Evolutionary conservation across 441 rosid species (phyloP), one percentile per base, ranked within the genome.

Genomic region (Populus hybrid): DNA sequence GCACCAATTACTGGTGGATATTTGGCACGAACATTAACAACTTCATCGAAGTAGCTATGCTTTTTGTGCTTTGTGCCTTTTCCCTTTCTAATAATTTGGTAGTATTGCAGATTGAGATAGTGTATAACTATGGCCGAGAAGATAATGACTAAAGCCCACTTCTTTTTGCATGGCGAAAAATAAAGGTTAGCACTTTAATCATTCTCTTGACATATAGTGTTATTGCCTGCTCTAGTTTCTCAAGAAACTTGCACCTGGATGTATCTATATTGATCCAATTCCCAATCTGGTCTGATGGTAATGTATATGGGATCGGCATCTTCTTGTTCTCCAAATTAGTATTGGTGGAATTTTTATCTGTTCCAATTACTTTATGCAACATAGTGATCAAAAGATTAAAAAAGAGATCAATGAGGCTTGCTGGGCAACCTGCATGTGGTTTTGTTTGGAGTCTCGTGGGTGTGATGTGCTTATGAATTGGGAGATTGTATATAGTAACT

Each of bases 71-170:
- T 45, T 50, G 31, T 21, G 23, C 71, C 36, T 20, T 9, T 38
- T 69, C 72, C 68, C 38, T 35, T 23, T 79, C 31, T 68, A 23
- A 69, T 77, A 4, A 74, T 74, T 81, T 76, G 21, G 59, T 80
- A 3, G 50, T 66, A 0, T 31, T 87, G 93, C 93, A 95, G 98
- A 91, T 95, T 86, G 97, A 95, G 90, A 93, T 95, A 69, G 78
- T 84, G 50, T 95, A 93, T 81, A 70, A 93, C 87, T 93, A 86
- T 87, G 98, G 98, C 69, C 88, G 83, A 80, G 99, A 94, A 84
- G 95, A 88, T 78, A 90, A 90, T 83, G 89, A 84, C 80, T 91
- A 79, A 80, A 69, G 24, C 64, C 66, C 45, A 16, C 59, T 2
- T 21, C 31, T 68, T 78, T 76, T 29, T 45, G 18, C 73, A 0